Evolutionary conservation across 2,329 filamentous ascomycete genomes (phyloP).

Genomic region (Ilyonectria robusta): DNA sequence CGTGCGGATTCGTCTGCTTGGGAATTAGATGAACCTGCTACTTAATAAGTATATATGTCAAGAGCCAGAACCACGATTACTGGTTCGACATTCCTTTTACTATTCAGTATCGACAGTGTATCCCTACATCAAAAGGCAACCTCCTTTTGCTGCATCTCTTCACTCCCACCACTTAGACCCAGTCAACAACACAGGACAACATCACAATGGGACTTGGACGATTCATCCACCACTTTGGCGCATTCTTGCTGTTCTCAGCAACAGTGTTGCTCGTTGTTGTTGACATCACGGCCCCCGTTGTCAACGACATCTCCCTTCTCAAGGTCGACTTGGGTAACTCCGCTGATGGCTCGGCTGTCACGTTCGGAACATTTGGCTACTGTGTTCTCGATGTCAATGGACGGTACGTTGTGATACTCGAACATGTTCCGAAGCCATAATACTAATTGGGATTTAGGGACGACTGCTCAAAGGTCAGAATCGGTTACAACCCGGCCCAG

Average conservation of each 20-base stretch:
- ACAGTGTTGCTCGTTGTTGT: conserved; percentile 71
- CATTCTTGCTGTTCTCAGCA: conserved; percentile 69
- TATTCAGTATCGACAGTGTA: conserved; percentile 17
- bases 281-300: conserved; percentile 71
- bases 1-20: conserved; percentile 28
- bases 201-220: conserved; percentile 63
- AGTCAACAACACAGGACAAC: conserved; percentile 23
- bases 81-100: not conserved
- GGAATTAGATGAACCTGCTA: conserved; percentile 10
- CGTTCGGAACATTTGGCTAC: conserved; percentile 74
- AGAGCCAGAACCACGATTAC: not conserved
- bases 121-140: conserved; percentile 6
- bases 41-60: conserved; percentile 8
- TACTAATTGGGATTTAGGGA: conserved; percentile 52
- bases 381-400: conserved; percentile 57
- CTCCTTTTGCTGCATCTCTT: not conserved
- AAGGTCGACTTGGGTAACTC: conserved; percentile 63
- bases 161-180: not conserved
- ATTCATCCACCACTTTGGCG: conserved; percentile 70
- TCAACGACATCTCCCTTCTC: conserved; percentile 68
- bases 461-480: conserved; percentile 60
- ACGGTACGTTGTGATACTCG: conserved; percentile 31
- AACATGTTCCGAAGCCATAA: not conserved
- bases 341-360: conserved; percentile 55
- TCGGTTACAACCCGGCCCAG: conserved; percentile 70